These are phyloP conservation scores for Paraphoma sp. DNA, from an alignment of 2,329 filamentous ascomycete species.

Conservation along the genomic window DNA sequence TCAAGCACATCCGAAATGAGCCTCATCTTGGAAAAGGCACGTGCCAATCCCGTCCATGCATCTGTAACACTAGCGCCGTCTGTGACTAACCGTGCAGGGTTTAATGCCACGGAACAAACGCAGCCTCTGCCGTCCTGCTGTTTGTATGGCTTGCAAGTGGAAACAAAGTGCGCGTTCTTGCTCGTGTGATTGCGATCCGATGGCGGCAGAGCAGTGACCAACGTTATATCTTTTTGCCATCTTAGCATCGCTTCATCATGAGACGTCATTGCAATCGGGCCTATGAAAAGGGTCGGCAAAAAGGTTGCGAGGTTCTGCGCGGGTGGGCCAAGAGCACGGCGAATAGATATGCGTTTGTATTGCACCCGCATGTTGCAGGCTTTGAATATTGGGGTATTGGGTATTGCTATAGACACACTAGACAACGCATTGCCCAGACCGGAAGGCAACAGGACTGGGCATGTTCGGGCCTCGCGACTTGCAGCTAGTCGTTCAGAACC, in stretches of 20 bases:
- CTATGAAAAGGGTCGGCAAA: background rate
- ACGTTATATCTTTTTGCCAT: background rate
- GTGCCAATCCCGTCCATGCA: slow-evolving; percentile 7
- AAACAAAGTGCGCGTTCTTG: slow-evolving; percentile 2
- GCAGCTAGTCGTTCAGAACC: no score
- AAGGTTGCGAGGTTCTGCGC: no score
- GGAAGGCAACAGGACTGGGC: background rate
- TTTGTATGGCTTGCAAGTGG: slow-evolving; percentile 1
- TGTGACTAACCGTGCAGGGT: background rate
- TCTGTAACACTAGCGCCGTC: slow-evolving; percentile 6
- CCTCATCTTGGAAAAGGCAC: slow-evolving; percentile 6
- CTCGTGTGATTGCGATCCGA: slow-evolving; percentile 1
- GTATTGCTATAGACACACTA: slow-evolving; percentile 2
- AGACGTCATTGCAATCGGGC: background rate
- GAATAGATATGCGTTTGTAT: background rate
- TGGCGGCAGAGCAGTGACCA: background rate
- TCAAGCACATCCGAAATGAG: slow-evolving; percentile 4
- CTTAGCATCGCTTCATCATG: background rate
- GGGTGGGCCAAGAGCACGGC: no score
- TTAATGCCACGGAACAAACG: slow-evolving; percentile 1
- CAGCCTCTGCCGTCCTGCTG: slow-evolving; percentile 1
- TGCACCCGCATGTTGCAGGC: background rate
- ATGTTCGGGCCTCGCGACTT: background rate
- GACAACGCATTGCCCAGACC: background rate
- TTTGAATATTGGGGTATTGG: background rate